Base-by-base conservation (phyloP, 805 yeast species). In the Maudiozyma saulgeensis region DNA sequence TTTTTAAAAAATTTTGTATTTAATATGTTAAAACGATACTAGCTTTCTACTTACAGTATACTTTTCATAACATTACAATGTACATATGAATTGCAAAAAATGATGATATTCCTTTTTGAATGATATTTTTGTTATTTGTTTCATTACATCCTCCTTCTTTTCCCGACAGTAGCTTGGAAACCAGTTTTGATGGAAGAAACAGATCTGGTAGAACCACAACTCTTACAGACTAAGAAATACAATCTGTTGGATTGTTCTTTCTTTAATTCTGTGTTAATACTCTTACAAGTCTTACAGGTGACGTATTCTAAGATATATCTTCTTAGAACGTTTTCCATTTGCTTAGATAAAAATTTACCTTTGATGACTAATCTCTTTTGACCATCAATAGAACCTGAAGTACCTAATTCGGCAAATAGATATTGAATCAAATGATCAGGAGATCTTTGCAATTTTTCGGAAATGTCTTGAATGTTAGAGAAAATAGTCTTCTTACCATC, bases 361-460 rank as follows among this genome's bases (percentile, higher is more conserved):
- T 88, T 93, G 69, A 93, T 91, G 55, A 93, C 89, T 68, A 93
- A 80, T 72, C 99, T 84, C 76, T 89, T 87, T 70, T 87, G 91
- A 69, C 98, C 99, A 72, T 93, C 99, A 53, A 93, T 91, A 49
- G 97, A 90, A 66, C 99, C 99, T 2, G 98, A 88, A 19, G 99
- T 93, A 82, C 99, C 99, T 79, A 93, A 78, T 75, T 93, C 99
- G 1, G 98, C 97, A 72, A 93, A 93, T 71, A 93, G 73, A 72
- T 85, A 93, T 74, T 89, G 96, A 69, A 93, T 93, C 56, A 93
- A 82, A 73, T 93, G 99, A 65, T 93, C 99, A 58, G 96, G 93
- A 48, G 89, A 86, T 75, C 99, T 83, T 71, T 93, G 97, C 75
- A 93, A 78, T 50, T 89, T 93, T 59, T 87, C 87, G 54, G 96